Evolutionary conservation across 2,329 filamentous ascomycete genomes (phyloP), one percentile per base, ranked within the genome.

Genomic region (Phoma sp.): DNA sequence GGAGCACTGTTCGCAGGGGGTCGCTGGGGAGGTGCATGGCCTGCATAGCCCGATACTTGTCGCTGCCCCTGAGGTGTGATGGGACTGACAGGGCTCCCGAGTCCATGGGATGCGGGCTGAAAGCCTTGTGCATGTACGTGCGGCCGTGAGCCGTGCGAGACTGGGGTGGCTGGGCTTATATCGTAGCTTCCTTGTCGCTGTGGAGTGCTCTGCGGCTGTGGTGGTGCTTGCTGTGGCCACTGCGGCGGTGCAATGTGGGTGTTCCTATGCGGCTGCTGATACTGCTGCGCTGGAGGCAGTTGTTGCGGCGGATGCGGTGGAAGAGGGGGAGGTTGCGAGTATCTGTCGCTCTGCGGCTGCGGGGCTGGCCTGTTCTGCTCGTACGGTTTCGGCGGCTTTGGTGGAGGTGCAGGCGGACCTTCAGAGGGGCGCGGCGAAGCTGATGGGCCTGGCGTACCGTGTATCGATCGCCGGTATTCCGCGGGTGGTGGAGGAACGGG

Each of bases 401-500:
- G 80, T 14, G 80, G 81, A 40, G 78, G 79, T 3, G 56, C 59
- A 6, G 73, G 73, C 2, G 65, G 54, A 49, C 68, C 60, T 39
- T 54, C 60, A 17, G 70, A 47, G 25, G 59, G 54, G 5, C 55
- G 60, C 62, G 77, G 66, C 5, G 75, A 75, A 3, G 75, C 71
- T 23, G 76, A 74, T 7, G 69, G 62, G 28, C 60, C 65, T 18
- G 71, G 65, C 21, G 64, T 62, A 11, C 70, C 67, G 10, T 71
- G 70, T 20, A 64, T 63, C 12, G 74, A 69, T 20, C 65, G 68
- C 28, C 73, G 63, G 58, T 67, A 72, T 65, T 89, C 87, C 21
- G 86, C 85, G 7, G 89, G 90, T 15, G 89, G 79, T 47, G 90
- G 89, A 54, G 90, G 90, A n/a, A 89, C 75, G 25, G 73, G 73